Conservation (phyloP, 2,329 filamentous ascomycete species). For the Diaporthe sp. region DNA sequence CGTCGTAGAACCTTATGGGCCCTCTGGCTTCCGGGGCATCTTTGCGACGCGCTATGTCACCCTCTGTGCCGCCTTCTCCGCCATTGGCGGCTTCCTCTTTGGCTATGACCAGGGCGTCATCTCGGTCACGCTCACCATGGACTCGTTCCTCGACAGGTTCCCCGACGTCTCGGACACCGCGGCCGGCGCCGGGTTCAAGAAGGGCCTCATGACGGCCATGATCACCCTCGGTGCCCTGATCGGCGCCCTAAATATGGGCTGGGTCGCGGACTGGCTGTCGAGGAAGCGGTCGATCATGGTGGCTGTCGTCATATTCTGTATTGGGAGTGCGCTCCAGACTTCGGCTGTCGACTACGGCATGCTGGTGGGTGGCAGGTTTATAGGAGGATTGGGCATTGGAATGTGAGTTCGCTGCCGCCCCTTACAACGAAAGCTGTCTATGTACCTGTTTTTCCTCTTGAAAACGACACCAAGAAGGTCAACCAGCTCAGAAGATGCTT, state of each 20-base stretch:
- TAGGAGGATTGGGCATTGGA: slow-evolving; percentile 67
- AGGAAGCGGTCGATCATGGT: slow-evolving; percentile 68
- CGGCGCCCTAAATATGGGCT: slow-evolving; percentile 66
- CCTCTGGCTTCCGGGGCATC: slow-evolving; percentile 21
- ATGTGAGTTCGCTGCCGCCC: slow-evolving; percentile 43
- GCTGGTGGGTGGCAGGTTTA: slow-evolving; percentile 68
- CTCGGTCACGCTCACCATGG: slow-evolving; percentile 54
- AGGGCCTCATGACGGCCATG: slow-evolving; percentile 56
- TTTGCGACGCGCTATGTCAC: slow-evolving; percentile 33
- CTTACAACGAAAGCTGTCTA: neutral
- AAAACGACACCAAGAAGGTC: neutral
- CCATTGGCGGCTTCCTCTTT: slow-evolving; percentile 37
- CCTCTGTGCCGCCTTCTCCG: slow-evolving; percentile 27
- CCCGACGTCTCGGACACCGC: slow-evolving; percentile 50
- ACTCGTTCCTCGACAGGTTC: slow-evolving; percentile 52
- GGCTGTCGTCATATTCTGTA: slow-evolving; percentile 65
- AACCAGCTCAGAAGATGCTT: neutral
- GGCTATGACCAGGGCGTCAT: slow-evolving; percentile 55
- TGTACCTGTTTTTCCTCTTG: neutral
- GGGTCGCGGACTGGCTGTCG: slow-evolving; percentile 65
- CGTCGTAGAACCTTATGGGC: slow-evolving; percentile 13
- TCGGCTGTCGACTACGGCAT: slow-evolving; percentile 61
- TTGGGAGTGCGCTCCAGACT: slow-evolving; percentile 67
- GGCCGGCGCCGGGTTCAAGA: slow-evolving; percentile 59
- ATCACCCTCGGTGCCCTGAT: slow-evolving; percentile 67